Evolutionary conservation across 2,329 filamentous ascomycete species (phyloP).

Genomic region (Claviceps sp.): DNA sequence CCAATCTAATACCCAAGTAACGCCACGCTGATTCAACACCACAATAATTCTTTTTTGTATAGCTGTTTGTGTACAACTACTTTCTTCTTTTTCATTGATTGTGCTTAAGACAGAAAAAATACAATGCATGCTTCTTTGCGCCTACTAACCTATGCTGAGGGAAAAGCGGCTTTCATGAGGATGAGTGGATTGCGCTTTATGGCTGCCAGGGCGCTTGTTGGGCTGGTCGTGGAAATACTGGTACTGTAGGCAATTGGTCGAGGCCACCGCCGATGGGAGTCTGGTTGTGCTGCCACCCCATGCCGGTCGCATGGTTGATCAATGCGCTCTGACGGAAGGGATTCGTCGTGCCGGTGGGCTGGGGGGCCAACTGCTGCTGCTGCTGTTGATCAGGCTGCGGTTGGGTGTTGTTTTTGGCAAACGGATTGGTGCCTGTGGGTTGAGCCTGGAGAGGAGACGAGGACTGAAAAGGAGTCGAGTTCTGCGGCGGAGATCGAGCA

Average conservation of each 20-base stretch:
- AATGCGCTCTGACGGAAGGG: slow-evolving; percentile 88
- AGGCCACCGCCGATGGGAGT: slow-evolving; percentile 70
- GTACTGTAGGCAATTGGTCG: slow-evolving; percentile 65
- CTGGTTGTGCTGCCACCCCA: slow-evolving; percentile 74
- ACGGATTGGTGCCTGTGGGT: slow-evolving; percentile 46
- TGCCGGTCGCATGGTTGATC: slow-evolving; percentile 75
- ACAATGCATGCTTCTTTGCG: background rate
- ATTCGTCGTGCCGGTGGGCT: slow-evolving; percentile 81
- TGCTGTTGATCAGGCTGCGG: slow-evolving; percentile 22
- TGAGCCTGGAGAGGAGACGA: slow-evolving; percentile 30
- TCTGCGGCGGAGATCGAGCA: slow-evolving; percentile 48
- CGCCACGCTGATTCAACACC: slow-evolving; percentile 8
- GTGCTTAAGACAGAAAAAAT: background rate
- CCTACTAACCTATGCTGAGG: too few species aligned
- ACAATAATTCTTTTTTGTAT: slow-evolving; percentile 3
- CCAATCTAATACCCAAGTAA: slow-evolving; percentile 2
- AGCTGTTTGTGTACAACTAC: background rate
- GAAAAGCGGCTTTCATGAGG: too few species aligned
- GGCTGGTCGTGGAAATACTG: slow-evolving; percentile 73
- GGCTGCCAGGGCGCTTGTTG: slow-evolving; percentile 50
- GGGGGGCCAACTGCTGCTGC: slow-evolving; percentile 40
- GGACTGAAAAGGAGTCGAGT: slow-evolving; percentile 16
- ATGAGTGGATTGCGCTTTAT: background rate
- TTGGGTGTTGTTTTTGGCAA: slow-evolving; percentile 31
- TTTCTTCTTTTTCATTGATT: background rate